A percentile compares a stretch with the other conserved stretches of the same genome.
phyloP scores from a whole-genome alignment of 2,329 filamentous ascomycete species.

The Colletotrichum sp. region DNA sequence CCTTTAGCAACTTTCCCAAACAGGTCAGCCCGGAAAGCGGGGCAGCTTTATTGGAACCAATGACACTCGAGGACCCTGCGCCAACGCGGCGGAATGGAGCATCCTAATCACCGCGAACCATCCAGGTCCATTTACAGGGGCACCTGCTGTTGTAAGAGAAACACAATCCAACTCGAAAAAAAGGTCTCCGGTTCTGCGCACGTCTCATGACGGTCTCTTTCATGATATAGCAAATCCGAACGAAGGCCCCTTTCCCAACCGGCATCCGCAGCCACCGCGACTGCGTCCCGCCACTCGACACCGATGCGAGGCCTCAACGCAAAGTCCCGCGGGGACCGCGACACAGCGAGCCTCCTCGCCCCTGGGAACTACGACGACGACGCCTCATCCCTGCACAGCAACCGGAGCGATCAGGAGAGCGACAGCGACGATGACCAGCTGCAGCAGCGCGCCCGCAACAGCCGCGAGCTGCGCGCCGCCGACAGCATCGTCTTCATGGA shows the following conservation, averaged over 20 bases:
- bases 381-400: conserved; percentile 68
- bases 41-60: background rate
- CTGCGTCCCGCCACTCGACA: background rate
- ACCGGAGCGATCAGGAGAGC: conserved; percentile 73
- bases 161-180: background rate
- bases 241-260: background rate
- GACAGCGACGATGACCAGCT: conserved; percentile 79
- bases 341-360: conserved; percentile 59
- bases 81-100: background rate
- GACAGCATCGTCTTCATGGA: conserved; percentile 75
- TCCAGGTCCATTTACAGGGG: conserved; percentile 4
- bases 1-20: background rate
- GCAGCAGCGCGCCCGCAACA: conserved; percentile 68
- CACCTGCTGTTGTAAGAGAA: background rate
- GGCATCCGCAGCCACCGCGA: background rate
- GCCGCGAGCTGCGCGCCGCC: conserved; percentile 70
- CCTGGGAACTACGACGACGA: conserved; percentile 71
- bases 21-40: background rate
- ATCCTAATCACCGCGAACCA: background rate
- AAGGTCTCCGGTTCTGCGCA: background rate
- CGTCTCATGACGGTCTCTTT: background rate
- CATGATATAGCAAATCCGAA: conserved; percentile 1
- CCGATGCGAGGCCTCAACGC: conserved; percentile 13
- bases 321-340: conserved; percentile 21
- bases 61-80: conserved; percentile 1